Percentiles rank a stretch among this genome's conserved stretches.
Conservation (phyloP, 2,329 filamentous ascomycete genomes). For the Thyridium curvatum region DNA sequence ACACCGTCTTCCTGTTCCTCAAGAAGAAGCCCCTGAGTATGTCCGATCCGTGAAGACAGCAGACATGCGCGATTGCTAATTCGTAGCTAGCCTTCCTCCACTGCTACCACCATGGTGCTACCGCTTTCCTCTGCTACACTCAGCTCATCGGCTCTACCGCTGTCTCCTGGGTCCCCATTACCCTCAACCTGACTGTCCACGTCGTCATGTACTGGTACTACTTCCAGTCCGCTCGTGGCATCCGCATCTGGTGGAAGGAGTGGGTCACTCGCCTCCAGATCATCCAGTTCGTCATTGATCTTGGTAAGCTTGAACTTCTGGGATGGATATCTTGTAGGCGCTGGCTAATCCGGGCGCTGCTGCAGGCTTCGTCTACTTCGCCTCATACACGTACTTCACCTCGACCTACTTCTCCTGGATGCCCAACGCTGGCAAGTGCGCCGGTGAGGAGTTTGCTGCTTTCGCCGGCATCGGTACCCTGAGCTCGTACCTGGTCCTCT, state of each 20-base stretch:
- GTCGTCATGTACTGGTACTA: constrained; percentile 99
- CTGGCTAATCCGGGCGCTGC: constrained; percentile 6
- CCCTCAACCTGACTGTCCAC: constrained; percentile 87
- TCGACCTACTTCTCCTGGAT: constrained; percentile 82
- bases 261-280: constrained; percentile 98
- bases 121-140: constrained; percentile 94
- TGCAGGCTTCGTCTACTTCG: constrained; percentile 93
- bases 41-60: constrained; percentile 13
- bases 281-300: constrained; percentile 92
- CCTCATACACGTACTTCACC: constrained; percentile 97
- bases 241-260: constrained; percentile 99
- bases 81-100: constrained; percentile 74
- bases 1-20: constrained; percentile 94
- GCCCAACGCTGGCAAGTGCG: constrained; percentile 79
- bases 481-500: constrained; percentile 91
- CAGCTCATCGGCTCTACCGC: constrained; percentile 89
- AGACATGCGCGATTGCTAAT: constrained; percentile 23
- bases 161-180: constrained; percentile 92
- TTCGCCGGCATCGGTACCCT: constrained; percentile 88
- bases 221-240: constrained; percentile 94
- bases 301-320: constrained; percentile 54
- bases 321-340: background rate
- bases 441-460: constrained; percentile 94
- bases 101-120: constrained; percentile 97
- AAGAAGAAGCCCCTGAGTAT: constrained; percentile 97